A percentile compares a stretch with the other conserved stretches of the same genome.
Conservation (phyloP, 805 yeast species). For the Candida glaebosa region DNA sequence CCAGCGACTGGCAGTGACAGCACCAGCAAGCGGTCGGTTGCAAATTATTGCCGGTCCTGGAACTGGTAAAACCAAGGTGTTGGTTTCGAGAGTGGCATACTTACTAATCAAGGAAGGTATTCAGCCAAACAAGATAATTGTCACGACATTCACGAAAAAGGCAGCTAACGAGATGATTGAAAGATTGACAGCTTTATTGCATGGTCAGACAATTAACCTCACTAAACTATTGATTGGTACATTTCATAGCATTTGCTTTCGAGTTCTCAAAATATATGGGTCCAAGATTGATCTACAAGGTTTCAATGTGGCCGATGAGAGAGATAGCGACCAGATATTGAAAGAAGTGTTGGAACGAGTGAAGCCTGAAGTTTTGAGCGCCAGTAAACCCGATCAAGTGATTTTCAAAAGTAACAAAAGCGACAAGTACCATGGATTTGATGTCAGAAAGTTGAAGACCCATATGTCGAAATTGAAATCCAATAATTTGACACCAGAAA, state of each 20-base stretch:
- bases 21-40: slow-evolving; percentile 34
- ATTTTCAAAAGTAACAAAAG: slow-evolving; percentile 4
- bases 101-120: slow-evolving; percentile 50
- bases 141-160: slow-evolving; percentile 89
- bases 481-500: slow-evolving; percentile 43
- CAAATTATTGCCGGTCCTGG: slow-evolving; percentile 63
- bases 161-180: slow-evolving; percentile 86
- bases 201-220: slow-evolving; percentile 31
- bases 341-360: slow-evolving; percentile 33
- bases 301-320: slow-evolving; percentile 61
- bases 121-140: slow-evolving; percentile 63
- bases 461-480: slow-evolving; percentile 59
- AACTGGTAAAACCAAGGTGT: slow-evolving; percentile 77
- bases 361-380: slow-evolving; percentile 2
- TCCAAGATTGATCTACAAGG: slow-evolving; percentile 38
- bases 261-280: slow-evolving; percentile 58
- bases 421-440: slow-evolving; percentile 31
- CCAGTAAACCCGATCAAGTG: not conserved
- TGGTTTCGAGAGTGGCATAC: slow-evolving; percentile 75
- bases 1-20: slow-evolving; percentile 44
- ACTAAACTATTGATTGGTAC: slow-evolving; percentile 72
- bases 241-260: slow-evolving; percentile 78
- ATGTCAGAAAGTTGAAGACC: slow-evolving; percentile 36
- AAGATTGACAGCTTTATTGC: slow-evolving; percentile 44
- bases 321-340: slow-evolving; percentile 51